Evolutionary conservation across 1,284 basidiomycete genomes (phyloP).

Genomic region (Ceratobasidium sp.): DNA sequence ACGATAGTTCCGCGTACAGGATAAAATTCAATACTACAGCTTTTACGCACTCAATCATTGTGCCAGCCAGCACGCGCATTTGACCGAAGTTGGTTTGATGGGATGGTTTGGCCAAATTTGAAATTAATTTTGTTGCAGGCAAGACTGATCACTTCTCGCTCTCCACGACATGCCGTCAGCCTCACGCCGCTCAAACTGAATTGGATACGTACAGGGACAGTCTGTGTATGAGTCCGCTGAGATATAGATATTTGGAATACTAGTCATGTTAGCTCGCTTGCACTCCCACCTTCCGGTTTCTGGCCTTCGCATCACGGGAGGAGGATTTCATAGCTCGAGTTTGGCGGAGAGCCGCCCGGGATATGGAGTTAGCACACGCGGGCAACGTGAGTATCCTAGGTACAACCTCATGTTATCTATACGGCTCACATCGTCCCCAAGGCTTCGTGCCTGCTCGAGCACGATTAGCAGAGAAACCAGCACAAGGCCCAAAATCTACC

Average conservation of each 20-base stretch:
- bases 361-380: neutral
- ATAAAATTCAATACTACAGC: too few relatives aligned
- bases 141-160: neutral
- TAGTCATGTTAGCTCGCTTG: neutral
- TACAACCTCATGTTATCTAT: neutral
- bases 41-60: too few relatives aligned
- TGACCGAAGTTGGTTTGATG: too few relatives aligned
- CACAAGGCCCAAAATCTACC: neutral
- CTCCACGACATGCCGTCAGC: neutral
- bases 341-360: neutral
- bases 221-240: neutral
- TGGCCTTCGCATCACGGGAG: neutral
- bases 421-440: neutral
- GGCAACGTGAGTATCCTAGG: neutral
- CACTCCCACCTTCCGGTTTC: neutral
- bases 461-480: constrained; percentile 13
- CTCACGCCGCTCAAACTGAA: too few relatives aligned
- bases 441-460: constrained; percentile 21
- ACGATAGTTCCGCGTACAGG: too few relatives aligned
- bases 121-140: neutral
- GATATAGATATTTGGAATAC: neutral
- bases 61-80: too few relatives aligned
- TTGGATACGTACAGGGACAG: too few relatives aligned
- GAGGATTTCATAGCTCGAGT: constrained; percentile 4
- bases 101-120: too few relatives aligned